Conservation (phyloP, 23 red algal genomes). For the Gracilaria domingensis region DNA sequence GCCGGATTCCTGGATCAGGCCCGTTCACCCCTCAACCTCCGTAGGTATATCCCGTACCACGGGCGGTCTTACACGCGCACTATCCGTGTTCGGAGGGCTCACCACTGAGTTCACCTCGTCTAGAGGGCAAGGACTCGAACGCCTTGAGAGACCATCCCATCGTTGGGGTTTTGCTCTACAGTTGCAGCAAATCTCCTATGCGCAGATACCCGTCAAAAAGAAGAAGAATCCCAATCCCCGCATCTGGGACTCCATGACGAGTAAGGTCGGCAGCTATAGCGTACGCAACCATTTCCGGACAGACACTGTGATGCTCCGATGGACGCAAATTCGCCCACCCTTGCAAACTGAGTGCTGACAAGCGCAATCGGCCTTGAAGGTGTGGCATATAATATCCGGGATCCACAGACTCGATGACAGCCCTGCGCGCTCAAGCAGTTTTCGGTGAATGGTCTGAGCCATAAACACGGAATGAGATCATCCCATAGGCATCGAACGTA, state of each 20-base stretch:
- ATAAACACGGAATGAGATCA: constrained; percentile 15
- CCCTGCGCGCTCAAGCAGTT: neutral
- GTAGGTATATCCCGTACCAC: too few relatives aligned
- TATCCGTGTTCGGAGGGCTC: too few relatives aligned
- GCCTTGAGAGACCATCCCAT: too few relatives aligned
- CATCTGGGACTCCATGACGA: neutral
- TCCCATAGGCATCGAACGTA: constrained; percentile 22
- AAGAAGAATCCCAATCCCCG: neutral
- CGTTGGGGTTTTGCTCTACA: too few relatives aligned
- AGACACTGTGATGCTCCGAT: neutral
- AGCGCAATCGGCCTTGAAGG: neutral
- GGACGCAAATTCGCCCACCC: neutral
- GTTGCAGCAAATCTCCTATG: neutral
- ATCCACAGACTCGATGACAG: neutral
- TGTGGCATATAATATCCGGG: neutral
- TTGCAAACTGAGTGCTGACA: neutral
- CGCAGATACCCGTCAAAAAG: neutral
- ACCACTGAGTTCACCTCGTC: too few relatives aligned
- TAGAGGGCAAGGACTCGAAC: too few relatives aligned
- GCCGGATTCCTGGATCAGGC: too few relatives aligned
- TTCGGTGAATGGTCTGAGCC: neutral
- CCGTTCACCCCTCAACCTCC: too few relatives aligned
- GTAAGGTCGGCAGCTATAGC: neutral
- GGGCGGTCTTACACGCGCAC: too few relatives aligned
- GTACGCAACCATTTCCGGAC: neutral